Base-by-base conservation (phyloP, 495 filamentous ascomycete species). In the Tuber aestivum region DNA sequence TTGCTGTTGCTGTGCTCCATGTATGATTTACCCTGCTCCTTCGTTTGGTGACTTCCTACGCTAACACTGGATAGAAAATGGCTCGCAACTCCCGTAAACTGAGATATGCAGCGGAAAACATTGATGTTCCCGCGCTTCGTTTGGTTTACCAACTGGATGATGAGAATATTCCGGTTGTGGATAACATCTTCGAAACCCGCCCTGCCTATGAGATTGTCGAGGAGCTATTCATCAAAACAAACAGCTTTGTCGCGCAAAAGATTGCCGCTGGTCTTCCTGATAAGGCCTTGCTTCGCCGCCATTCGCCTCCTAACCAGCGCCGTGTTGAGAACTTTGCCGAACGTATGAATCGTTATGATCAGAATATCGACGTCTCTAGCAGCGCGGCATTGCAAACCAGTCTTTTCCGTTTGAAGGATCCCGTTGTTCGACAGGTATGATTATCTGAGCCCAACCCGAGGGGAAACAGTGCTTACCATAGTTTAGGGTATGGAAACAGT, bases 121-220 rank as follows among this genome's bases (percentile, higher is more conserved):
- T 91, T 44, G 88, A 91, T 14, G 92, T 97, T 76, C 92, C 94
- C 32, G 90, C 94, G 70, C 89, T 98, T 71, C 92, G 95, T 68
- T 88, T 99, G 45, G 86, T 98, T 56, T 92, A 97, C 83, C 92
- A 95, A 83, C 89, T 97, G n/a, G 96, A 99, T 80, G 95, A 99
- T 79, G 95, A 99, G 86, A 97, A 97, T 83, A 93, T 97, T 48
- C 95, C 95, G 0, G 93, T 97, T 38, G 94, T 95, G 85, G 89
- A 93, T 81, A 99, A 98, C 86, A 93, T 99, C 74, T 98, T 98
- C 82, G 91, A 97, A 83, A 93, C 92, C 35, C 93, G 92, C 37
- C 88, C 91, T 21, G 92, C 95, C 21, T 95, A 94, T 75, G 96
- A 98, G 84, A 87, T 98, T 61, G 93, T 97, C 61, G 96, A 99